Conservation (phyloP, 2,329 filamentous ascomycete species). For the Samsoniella hepiali region DNA sequence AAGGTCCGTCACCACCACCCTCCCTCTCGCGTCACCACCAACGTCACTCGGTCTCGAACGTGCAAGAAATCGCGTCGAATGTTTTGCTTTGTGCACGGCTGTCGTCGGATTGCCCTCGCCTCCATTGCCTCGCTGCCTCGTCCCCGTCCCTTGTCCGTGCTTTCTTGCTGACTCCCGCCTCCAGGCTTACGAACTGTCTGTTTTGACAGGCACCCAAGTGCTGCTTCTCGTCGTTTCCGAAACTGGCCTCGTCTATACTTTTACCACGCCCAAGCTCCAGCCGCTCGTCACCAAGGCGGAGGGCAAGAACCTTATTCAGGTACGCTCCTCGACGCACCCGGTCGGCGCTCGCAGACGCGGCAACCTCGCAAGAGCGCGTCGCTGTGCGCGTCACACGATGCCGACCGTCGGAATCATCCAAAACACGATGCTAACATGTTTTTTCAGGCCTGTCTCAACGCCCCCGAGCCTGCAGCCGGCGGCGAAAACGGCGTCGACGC, state of each 20-base stretch:
- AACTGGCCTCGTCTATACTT: conserved; percentile 91
- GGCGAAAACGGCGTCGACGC: conserved; percentile 76
- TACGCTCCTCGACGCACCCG: conserved; percentile 42
- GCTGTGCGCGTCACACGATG: not conserved
- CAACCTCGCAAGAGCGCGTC: conserved; percentile 1
- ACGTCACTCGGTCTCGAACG: not conserved
- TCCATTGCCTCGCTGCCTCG: not conserved
- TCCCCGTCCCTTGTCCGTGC: conserved; percentile 18
- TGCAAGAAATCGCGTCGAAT: not conserved
- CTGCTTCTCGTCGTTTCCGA: conserved; percentile 92
- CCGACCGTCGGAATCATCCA: not conserved
- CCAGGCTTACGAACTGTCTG: conserved; percentile 94
- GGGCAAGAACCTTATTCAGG: conserved; percentile 99
- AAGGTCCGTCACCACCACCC: conserved; percentile 64
- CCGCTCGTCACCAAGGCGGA: conserved; percentile 97
- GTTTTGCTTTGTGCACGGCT: conserved; percentile 5
- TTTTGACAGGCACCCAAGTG: conserved; percentile 96
- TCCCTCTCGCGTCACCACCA: not conserved
- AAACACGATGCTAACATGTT: conserved; percentile 31
- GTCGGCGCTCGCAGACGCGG: not conserved
- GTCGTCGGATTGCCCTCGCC: conserved; percentile 9
- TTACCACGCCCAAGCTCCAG: conserved; percentile 96
- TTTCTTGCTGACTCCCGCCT: conserved; percentile 20
- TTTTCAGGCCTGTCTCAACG: conserved; percentile 85
- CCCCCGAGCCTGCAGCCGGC: conserved; percentile 80